Evolutionary conservation across 1,284 basidiomycete genomes (phyloP).

Genomic region (Cystobasidium slooffiae): DNA sequence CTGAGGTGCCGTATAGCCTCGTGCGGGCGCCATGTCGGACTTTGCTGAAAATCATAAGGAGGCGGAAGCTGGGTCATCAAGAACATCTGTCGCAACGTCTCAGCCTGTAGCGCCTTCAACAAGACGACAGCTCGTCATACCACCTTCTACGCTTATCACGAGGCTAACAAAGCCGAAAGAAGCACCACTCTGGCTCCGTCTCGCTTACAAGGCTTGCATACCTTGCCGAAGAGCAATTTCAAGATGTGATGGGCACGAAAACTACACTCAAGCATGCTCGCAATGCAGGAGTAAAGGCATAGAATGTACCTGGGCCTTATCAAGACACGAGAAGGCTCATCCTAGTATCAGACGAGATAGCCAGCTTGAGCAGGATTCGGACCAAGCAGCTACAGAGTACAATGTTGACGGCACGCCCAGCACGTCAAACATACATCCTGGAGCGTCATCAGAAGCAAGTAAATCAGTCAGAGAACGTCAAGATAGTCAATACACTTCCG

Average conservation of each 20-base stretch:
- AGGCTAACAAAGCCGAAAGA: not conserved
- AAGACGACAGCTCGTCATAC: not conserved
- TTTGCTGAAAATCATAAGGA: not conserved
- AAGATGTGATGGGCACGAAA: slow-evolving; percentile 31
- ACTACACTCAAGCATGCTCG: slow-evolving; percentile 26
- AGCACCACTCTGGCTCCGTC: slow-evolving; percentile 6
- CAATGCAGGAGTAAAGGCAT: slow-evolving; percentile 23
- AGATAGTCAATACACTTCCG: too few species aligned
- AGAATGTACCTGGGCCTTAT: slow-evolving; percentile 26
- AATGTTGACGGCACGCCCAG: not conserved
- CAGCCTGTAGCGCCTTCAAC: not conserved
- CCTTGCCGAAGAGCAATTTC: slow-evolving; percentile 18
- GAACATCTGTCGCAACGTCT: not conserved
- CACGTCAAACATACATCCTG: too few species aligned
- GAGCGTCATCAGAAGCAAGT: too few species aligned
- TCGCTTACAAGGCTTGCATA: slow-evolving; percentile 13
- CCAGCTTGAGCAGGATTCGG: not conserved
- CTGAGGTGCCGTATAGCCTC: not conserved
- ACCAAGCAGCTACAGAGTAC: not conserved
- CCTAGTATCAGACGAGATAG: not conserved
- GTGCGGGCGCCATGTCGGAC: not conserved
- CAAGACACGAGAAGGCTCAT: not conserved
- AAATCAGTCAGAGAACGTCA: too few species aligned
- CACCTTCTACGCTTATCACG: not conserved
- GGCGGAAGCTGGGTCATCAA: slow-evolving; percentile 7